Base-by-base conservation (phyloP, 345 rosid genomes). In the Lagerstroemia speciosa region DNA sequence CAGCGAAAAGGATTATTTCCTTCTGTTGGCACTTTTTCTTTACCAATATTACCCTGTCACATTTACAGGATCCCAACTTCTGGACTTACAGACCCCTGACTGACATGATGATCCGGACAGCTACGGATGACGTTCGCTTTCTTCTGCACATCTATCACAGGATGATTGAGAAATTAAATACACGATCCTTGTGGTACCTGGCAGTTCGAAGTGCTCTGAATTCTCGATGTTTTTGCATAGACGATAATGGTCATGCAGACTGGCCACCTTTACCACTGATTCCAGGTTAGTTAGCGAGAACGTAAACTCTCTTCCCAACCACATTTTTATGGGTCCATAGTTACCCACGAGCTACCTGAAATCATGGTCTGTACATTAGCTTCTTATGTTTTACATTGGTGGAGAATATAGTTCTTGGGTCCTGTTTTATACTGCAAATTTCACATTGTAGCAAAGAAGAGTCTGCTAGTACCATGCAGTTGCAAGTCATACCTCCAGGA, bases 51-150 rank as follows among this genome's bases (percentile, higher is more conserved):
- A 27, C 24, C 32, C 36, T 8, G 31, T 69, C 57, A 43, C 52
- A 61, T 75, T 31, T 46, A 67, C 87, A 93, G 98, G 98, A 93
- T 75, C 93, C 97, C 65, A 80, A 74, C 33, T 91, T 93, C 77
- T 93, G 98, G 98, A 84, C 78, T 24, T 76, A 84, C 77, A 84
- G 97, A 70, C 98, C 97, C 31, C 75, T 93, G 69, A 81, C 92
- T 37, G 96, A 87, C 79, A 81, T 87, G 68, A 91, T 91, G 98
- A 73, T 86, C 74, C 96, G 95, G 16, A 94, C 98, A 53, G 98
- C 97, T 62, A 85, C 97, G 7, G 98, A 93, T 83, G 98, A 93
- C 82, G 94, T 93, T 71, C 92, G 97, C 66, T 93, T 91, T 82
- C 94, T 93, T 68, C 83, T 88, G 60, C 75, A 76, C 77, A 84